A percentile compares a stretch with the other conserved stretches of the same genome.
phyloP scores from a whole-genome alignment of 139 green algal species.

The Auxenochlorella pyrenoidosa region DNA sequence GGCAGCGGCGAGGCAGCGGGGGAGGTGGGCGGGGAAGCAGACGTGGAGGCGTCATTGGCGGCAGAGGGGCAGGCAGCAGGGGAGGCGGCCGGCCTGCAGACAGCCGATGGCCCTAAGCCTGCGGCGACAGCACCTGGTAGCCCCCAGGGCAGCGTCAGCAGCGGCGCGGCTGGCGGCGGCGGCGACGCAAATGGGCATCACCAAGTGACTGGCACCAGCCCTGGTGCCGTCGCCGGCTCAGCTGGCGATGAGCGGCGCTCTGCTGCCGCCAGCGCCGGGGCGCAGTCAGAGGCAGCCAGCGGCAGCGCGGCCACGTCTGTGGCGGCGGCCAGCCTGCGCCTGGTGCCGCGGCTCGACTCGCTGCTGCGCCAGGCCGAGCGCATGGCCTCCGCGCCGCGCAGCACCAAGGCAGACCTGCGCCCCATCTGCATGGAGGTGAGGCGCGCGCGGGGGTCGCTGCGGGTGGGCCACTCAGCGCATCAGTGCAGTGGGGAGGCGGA shows the following conservation, averaged over 20 bases:
- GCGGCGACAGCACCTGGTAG: background rate
- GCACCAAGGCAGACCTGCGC: slow-evolving; percentile 7
- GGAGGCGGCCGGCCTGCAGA: background rate
- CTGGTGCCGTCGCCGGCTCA: no score
- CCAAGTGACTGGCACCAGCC: no score
- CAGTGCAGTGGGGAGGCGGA: background rate
- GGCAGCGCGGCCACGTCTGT: background rate
- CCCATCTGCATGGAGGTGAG: slow-evolving; percentile 32
- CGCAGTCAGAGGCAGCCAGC: background rate
- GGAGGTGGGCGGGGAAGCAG: background rate
- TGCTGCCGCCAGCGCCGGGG: no score
- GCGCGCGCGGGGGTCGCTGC: background rate
- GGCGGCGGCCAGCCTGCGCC: background rate
- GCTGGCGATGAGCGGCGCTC: no score
- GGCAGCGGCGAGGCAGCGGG: background rate
- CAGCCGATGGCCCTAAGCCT: background rate
- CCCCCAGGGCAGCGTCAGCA: background rate
- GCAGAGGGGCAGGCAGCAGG: background rate
- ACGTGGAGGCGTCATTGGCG: background rate
- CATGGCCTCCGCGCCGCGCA: background rate
- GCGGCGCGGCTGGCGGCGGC: background rate
- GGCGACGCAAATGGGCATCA: background rate
- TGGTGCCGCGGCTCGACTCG: slow-evolving; percentile 27
- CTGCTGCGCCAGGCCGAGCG: slow-evolving; percentile 30
- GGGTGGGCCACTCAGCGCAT: no score